phyloP scores from a whole-genome alignment of 2,329 filamentous ascomycete genomes.

The Botrytis fabae region DNA sequence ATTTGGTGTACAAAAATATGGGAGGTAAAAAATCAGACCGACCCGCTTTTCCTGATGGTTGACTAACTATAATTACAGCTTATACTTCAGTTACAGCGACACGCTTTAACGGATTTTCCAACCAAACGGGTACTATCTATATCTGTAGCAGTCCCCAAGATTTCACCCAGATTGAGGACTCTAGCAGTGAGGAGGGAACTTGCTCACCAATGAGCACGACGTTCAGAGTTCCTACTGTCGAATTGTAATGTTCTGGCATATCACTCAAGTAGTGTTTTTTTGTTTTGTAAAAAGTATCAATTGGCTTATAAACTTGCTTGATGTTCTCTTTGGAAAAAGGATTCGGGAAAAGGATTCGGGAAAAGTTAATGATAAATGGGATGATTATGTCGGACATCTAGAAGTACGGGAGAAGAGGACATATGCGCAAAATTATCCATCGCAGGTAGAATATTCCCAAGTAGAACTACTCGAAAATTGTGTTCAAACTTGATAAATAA shows the following conservation, averaged over 20 bases:
- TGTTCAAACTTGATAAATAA: not conserved
- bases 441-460: not conserved
- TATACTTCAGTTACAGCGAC: constrained; percentile 12
- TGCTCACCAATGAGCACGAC: not conserved
- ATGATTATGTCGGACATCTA: not conserved
- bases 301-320: not conserved
- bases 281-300: not conserved
- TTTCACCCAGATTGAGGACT: not conserved
- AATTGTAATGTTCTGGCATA: not conserved
- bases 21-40: not conserved
- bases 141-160: not conserved
- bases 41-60: not conserved
- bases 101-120: not conserved
- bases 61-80: not conserved
- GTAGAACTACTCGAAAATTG: not conserved
- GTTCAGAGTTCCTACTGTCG: not conserved
- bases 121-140: not conserved
- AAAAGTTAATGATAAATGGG: not conserved
- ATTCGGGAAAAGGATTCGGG: not conserved
- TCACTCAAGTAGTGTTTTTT: not conserved
- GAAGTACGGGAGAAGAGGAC: not conserved
- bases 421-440: too few species aligned
- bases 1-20: constrained; percentile 1
- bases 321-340: not conserved
- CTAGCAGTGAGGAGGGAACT: not conserved